Conservation (phyloP, 2,329 filamentous ascomycete species). For the Penicillium sp. region DNA sequence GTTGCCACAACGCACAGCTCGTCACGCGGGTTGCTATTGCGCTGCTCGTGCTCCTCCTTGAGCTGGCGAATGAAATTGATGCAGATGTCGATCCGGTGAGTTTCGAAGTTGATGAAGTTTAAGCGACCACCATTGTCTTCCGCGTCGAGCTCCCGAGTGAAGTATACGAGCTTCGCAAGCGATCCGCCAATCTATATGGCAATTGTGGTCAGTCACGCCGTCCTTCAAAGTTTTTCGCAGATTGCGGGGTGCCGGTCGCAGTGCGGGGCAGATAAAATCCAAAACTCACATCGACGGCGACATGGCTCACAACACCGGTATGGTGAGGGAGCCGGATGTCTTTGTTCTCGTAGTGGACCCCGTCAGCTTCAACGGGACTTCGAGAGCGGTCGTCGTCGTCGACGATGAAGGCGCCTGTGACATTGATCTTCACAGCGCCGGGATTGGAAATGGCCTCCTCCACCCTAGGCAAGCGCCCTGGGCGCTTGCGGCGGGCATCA, state of each 20-base stretch:
- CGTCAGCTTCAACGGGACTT: slow-evolving; percentile 51
- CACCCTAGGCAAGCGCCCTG: slow-evolving; percentile 24
- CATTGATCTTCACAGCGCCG: slow-evolving; percentile 85
- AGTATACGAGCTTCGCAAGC: slow-evolving; percentile 94
- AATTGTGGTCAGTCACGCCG: slow-evolving; percentile 3
- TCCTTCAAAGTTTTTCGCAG: slow-evolving; percentile 1
- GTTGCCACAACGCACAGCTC: slow-evolving; percentile 93
- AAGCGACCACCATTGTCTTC: slow-evolving; percentile 80
- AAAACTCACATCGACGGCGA: slow-evolving; percentile 82
- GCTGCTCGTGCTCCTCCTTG: slow-evolving; percentile 73
- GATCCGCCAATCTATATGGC: slow-evolving; percentile 82
- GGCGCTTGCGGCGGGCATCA: slow-evolving; percentile 26
- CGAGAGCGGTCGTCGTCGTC: slow-evolving; percentile 66
- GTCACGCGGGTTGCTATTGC: slow-evolving; percentile 66
- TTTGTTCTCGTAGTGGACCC: slow-evolving; percentile 71
- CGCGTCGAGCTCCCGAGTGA: slow-evolving; percentile 80
- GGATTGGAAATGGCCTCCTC: slow-evolving; percentile 56
- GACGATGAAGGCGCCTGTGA: slow-evolving; percentile 93
- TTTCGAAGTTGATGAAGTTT: slow-evolving; percentile 96
- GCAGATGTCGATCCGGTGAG: slow-evolving; percentile 87
- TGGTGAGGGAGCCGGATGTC: slow-evolving; percentile 97
- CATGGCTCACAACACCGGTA: slow-evolving; percentile 90
- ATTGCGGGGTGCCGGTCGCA: slow-evolving; percentile 30
- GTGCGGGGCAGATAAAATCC: slow-evolving; percentile 21
- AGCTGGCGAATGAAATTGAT: slow-evolving; percentile 86